Base-by-base conservation (phyloP, 768 basidiomycete species). In the Baorangia bicolor region DNA sequence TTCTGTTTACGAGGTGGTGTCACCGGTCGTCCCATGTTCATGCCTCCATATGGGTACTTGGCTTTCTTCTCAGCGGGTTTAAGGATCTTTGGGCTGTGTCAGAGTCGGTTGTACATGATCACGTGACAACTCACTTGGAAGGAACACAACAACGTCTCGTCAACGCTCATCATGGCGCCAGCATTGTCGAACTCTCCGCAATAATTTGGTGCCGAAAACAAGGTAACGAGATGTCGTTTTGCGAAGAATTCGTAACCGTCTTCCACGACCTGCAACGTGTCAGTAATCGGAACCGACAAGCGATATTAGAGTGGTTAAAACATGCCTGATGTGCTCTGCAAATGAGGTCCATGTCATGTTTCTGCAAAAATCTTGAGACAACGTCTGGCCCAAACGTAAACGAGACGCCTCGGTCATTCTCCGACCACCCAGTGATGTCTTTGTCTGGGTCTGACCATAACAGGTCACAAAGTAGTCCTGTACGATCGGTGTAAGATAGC, bases 401-500 rank as follows among this genome's bases (percentile, higher is more conserved):
- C 39, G 94, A 97, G 48, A 99, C 96, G 55, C 96, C 96, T 69
- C 96, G 84, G 73, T 99, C 96, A 72, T 99, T 99, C 78, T 99
- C 96, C 72, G 92, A 94, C 96, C 96, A 99, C 7, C 96, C 96
- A 14, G 93, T 95, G 71, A 98, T 98, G 69, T 98, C 96, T 74
- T 98, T 98, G 80, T 98, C 96, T 35, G 96, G 96, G 76, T 99
- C 96, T 52, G 96, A 96, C 96, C 96, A 99, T 68, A 99, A 77
- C 48, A 99, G 80, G 73, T 99, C 96, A 71, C 94, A 98, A 33
- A 98, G 83, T 41, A 98, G 79, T 52, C 96, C 95, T 94, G 52
- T 14, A 13, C 18, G 34, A 49, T 53, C 49, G 21, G 8, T 38
- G 41, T 55, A 23, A 65, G 58, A 61, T 59, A 42, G 11, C 27